A percentile compares a stretch with the other conserved stretches of the same genome.
Conservation (phyloP, 345 rosid genomes). For the Streptanthus diversifolius region DNA sequence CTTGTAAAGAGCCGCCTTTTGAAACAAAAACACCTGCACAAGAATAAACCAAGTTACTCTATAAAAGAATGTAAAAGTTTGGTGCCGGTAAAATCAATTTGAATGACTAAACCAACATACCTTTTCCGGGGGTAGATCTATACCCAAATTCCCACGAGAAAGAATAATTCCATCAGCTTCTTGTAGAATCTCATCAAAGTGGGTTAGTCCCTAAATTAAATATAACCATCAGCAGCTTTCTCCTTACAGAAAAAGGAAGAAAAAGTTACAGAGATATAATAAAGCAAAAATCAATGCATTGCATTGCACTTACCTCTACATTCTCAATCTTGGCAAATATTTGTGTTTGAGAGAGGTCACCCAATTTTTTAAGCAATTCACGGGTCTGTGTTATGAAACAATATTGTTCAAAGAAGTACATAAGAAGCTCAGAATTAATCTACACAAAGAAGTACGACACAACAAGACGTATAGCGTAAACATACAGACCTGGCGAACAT, state of each 20-base stretch:
- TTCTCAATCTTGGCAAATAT: slow-evolving; percentile 93
- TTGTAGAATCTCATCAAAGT: slow-evolving; percentile 92
- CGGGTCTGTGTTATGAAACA: slow-evolving; percentile 55
- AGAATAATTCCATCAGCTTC: slow-evolving; percentile 97
- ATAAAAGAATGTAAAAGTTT: too few relatives aligned
- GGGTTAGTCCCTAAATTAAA: slow-evolving; percentile 64
- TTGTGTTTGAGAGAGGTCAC: slow-evolving; percentile 80
- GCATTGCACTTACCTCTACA: slow-evolving; percentile 49
- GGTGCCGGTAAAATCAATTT: too few relatives aligned
- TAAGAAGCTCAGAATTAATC: neutral
- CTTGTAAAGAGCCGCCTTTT: slow-evolving; percentile 91
- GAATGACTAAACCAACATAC: slow-evolving; percentile 32
- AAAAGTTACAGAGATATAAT: neutral
- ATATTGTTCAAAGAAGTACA: neutral
- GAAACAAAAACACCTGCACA: slow-evolving; percentile 93
- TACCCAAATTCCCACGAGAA: slow-evolving; percentile 93
- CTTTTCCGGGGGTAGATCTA: slow-evolving; percentile 98
- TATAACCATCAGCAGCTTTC: slow-evolving; percentile 6
- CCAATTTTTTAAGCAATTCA: slow-evolving; percentile 59
- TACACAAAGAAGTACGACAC: neutral
- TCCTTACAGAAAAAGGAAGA: neutral
- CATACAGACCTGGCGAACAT: slow-evolving; percentile 91
- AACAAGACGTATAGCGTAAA: too few relatives aligned
- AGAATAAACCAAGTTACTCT: too few relatives aligned
- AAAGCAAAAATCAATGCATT: slow-evolving; percentile 1